Conservation (phyloP, 2,329 filamentous ascomycete species). For the Fusarium coffeatum region DNA sequence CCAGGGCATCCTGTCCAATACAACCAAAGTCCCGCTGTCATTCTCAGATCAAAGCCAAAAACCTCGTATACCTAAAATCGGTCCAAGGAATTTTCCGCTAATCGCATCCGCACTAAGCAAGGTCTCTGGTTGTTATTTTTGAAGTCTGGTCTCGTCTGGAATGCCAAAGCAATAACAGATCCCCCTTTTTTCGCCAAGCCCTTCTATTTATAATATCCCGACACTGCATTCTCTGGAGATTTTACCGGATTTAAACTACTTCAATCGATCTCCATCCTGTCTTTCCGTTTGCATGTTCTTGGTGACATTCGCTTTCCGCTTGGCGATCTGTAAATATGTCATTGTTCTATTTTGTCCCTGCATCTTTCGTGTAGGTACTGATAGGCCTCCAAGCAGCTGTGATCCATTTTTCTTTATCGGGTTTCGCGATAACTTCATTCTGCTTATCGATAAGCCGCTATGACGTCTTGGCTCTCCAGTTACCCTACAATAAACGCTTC, state of each 20-base stretch:
- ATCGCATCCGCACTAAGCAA: constrained; percentile 1
- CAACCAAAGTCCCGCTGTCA: background rate
- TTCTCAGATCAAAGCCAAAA: background rate
- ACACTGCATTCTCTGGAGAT: background rate
- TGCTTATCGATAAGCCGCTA: background rate
- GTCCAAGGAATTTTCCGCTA: constrained; percentile 28
- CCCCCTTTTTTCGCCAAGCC: background rate
- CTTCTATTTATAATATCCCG: constrained; percentile 4
- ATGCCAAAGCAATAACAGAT: background rate
- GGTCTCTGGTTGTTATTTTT: constrained; percentile 17
- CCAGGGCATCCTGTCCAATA: constrained; percentile 12
- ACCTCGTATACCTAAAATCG: constrained; percentile 29
- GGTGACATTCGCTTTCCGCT: background rate
- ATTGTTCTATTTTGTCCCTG: background rate
- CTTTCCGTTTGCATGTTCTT: background rate
- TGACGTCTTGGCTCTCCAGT: background rate
- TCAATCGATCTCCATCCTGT: background rate
- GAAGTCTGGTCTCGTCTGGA: background rate
- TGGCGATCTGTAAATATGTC: background rate
- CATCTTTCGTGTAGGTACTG: background rate
- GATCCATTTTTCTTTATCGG: background rate
- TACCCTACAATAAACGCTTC: background rate
- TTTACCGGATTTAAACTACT: background rate
- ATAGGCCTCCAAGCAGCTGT: background rate
- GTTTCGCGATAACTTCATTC: background rate